These are phyloP conservation scores for Alternaria alternata DNA, from an alignment of 2,329 filamentous ascomycete species.

Conservation along the genomic window DNA sequence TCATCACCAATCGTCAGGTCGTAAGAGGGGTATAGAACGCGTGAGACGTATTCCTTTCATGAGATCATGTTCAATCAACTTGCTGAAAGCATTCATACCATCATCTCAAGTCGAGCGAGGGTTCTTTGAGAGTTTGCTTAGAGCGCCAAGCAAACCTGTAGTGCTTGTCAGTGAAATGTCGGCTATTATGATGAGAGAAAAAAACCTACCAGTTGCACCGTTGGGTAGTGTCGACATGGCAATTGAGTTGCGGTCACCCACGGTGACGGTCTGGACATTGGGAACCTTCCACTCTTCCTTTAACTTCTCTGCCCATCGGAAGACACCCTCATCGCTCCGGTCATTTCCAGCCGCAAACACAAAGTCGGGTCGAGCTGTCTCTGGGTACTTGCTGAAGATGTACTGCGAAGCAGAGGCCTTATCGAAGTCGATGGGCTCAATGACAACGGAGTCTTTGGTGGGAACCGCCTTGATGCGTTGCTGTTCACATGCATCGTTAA, in stretches of 20 bases:
- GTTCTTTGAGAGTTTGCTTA: slow-evolving; percentile 41
- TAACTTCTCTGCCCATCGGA: slow-evolving; percentile 89
- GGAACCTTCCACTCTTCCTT: slow-evolving; percentile 57
- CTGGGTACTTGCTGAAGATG: slow-evolving; percentile 65
- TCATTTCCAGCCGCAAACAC: slow-evolving; percentile 90
- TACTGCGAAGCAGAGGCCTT: slow-evolving; percentile 83
- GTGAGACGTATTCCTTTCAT: slow-evolving; percentile 7
- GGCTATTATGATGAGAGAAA: too few relatives aligned
- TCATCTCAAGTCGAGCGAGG: slow-evolving; percentile 7
- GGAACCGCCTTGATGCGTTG: slow-evolving; percentile 86
- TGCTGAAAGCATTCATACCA: neutral
- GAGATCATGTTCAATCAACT: slow-evolving; percentile 1
- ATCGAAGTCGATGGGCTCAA: slow-evolving; percentile 86
- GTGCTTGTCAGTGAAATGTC: slow-evolving; percentile 14
- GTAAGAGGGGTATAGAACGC: slow-evolving; percentile 11
- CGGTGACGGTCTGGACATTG: slow-evolving; percentile 82
- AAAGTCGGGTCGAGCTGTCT: slow-evolving; percentile 69
- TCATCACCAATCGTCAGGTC: slow-evolving; percentile 6
- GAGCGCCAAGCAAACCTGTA: slow-evolving; percentile 41
- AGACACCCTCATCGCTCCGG: slow-evolving; percentile 91
- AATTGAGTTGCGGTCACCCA: slow-evolving; percentile 88
- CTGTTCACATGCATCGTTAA: slow-evolving; percentile 89
- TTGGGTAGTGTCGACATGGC: slow-evolving; percentile 86
- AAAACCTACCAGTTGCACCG: slow-evolving; percentile 81
- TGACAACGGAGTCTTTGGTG: slow-evolving; percentile 79